Conservation (phyloP, 73 alveolate species). For the Diophrys sp. region DNA sequence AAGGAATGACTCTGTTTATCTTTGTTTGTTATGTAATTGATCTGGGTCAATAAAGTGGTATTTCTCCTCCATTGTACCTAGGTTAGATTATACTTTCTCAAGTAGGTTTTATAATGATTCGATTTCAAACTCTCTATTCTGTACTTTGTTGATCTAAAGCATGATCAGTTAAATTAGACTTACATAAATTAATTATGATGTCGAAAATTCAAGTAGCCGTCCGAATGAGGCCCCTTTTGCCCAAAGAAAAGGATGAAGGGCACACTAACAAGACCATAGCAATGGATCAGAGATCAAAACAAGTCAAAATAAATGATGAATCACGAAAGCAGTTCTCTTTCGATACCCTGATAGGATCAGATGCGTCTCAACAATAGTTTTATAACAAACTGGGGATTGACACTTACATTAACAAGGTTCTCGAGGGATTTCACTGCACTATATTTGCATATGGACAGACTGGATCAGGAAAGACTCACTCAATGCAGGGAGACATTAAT, state of each 20-base stretch:
- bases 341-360: neutral
- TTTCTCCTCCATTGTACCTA: too few species aligned
- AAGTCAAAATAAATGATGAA: neutral
- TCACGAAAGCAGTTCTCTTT: neutral
- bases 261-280: conserved; percentile 3
- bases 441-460: conserved; percentile 56
- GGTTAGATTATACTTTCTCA: too few species aligned
- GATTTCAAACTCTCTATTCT: too few species aligned
- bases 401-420: neutral
- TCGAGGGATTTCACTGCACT: conserved; percentile 49
- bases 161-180: too few species aligned
- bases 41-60: too few species aligned
- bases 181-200: conserved; percentile 1
- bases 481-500: conserved; percentile 47
- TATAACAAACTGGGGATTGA: neutral
- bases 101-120: too few species aligned
- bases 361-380: too few species aligned
- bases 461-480: conserved; percentile 58
- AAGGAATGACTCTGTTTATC: too few species aligned
- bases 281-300: conserved; percentile 1
- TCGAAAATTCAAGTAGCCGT: conserved; percentile 43
- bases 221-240: conserved; percentile 48
- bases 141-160: too few species aligned
- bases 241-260: conserved; percentile 31
- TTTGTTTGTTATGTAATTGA: too few species aligned